Conservation (phyloP, 108 stramenopile genomes). For the Pseudonitzschia delicatissima region DNA sequence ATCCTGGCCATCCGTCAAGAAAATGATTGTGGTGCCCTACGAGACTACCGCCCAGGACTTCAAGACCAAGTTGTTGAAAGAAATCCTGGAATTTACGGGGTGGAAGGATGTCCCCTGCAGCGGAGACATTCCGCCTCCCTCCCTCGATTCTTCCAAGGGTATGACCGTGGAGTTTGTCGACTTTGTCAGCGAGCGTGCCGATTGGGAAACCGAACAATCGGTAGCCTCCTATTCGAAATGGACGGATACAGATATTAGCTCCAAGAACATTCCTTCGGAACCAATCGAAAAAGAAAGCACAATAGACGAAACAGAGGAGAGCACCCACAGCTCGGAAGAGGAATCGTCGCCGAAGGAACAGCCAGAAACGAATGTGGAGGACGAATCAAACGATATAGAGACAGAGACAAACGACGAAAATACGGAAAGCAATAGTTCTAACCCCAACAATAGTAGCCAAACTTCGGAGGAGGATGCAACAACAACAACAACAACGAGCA, state of each 20-base stretch:
- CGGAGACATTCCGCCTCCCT: slow-evolving; percentile 27
- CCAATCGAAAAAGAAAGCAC: background rate
- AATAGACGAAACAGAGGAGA: background rate
- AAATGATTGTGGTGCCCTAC: slow-evolving; percentile 33
- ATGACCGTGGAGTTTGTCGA: slow-evolving; percentile 47
- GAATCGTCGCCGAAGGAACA: background rate
- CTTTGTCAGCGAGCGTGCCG: slow-evolving; percentile 49
- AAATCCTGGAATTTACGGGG: slow-evolving; percentile 38
- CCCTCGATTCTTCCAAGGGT: background rate
- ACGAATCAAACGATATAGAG: background rate
- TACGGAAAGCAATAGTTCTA: background rate
- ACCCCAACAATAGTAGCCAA: background rate
- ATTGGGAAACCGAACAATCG: slow-evolving; percentile 54
- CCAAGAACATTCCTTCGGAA: background rate
- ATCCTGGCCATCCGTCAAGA: slow-evolving; percentile 15
- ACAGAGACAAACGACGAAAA: slow-evolving; percentile 5
- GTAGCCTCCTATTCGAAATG: slow-evolving; percentile 39
- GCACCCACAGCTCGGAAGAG: background rate
- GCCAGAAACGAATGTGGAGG: background rate
- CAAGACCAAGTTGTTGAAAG: slow-evolving; percentile 34
- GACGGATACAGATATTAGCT: slow-evolving; percentile 9
- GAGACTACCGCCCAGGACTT: slow-evolving; percentile 42
- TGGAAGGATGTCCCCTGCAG: slow-evolving; percentile 30
- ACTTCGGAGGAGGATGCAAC: background rate
- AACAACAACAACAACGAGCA: background rate